Evolutionary conservation across 2,329 filamentous ascomycete genomes (phyloP).

Genomic region (Leptographium lundbergii): DNA sequence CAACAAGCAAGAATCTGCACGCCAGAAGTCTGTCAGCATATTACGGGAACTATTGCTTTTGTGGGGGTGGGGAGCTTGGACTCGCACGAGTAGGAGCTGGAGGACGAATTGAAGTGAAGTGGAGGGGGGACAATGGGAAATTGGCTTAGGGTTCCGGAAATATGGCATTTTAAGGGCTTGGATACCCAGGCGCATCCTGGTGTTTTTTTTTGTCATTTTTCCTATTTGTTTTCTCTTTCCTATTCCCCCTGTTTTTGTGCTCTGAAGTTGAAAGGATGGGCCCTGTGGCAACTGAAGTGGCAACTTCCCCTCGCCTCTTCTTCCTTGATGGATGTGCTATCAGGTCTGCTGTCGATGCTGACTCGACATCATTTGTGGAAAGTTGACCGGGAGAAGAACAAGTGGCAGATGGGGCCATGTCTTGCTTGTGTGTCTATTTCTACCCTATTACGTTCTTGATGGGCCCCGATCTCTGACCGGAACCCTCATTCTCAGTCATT

Average conservation of each 20-base stretch:
- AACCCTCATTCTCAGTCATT: neutral
- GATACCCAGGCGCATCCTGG: constrained; percentile 4
- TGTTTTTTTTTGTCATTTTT: constrained; percentile 7
- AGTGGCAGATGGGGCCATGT: neutral
- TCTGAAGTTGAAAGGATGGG: constrained; percentile 1
- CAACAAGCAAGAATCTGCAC: neutral
- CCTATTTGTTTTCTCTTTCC: constrained; percentile 11
- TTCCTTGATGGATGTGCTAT: neutral
- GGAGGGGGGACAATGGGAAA: neutral
- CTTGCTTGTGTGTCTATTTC: neutral
- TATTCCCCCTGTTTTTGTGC: constrained; percentile 5
- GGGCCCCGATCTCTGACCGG: neutral
- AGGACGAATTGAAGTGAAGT: neutral
- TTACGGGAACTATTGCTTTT: neutral
- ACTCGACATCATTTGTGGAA: neutral
- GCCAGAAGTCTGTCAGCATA: neutral
- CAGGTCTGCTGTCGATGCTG: neutral
- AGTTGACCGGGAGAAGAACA: neutral
- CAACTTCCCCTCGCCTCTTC: neutral
- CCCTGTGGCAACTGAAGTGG: neutral
- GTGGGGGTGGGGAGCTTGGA: neutral
- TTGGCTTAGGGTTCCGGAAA: neutral
- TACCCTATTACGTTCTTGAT: neutral
- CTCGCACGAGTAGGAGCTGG: neutral
- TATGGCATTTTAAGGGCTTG: constrained; percentile 4